Evolutionary conservation across 1,284 basidiomycete genomes (phyloP), one percentile per base, ranked within the genome.

Genomic region (Schizophyllum commune): DNA sequence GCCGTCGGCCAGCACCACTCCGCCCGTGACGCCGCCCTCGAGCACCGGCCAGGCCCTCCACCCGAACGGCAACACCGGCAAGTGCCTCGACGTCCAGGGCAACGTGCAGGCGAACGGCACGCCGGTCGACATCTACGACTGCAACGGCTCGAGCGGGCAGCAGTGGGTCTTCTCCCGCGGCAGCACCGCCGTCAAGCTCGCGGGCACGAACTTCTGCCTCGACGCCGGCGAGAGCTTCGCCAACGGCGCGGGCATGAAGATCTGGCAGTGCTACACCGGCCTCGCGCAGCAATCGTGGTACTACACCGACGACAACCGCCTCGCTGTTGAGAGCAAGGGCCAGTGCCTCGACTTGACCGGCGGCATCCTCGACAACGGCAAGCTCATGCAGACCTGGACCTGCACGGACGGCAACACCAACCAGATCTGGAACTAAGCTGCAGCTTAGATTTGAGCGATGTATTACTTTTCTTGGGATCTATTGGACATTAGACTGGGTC

Each of bases 111-210:
- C 53, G 20, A 55, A 55, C 53, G 53, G 53, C 11, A 55, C 53
- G 1, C 60, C 66, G 2, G 68, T 70, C 1, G 69, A 72, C 60
- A 69, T 72, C 68, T 61, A 75, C 74, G 62, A 76, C 68, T 72
- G 70, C 55, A 70, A 69, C 58, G 67, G 62, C 17, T 66, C 64
- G 39, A 52, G 60, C 19, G 67, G 68, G 1, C 68, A 71, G 57
- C 56, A 65, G 51, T 71, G 69, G 69, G 57, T 65, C 5, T 54
- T 70, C 69, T 56, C 60, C 70, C 27, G 69, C 70, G 57, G 39
- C 17, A 47, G 13, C 39, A 47, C 39, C 39, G 39, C 39, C 39
- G 39, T 57, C 56, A 32, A 57, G 56, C 56, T 57, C 56, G 56
- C 56, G 27, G 47, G 47, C 33, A 57, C 56, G 27, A 19, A 39